A percentile compares a stretch with the other conserved stretches of the same genome.
Conservation (phyloP, 2,329 filamentous ascomycete genomes). For the Monosporascus ibericus region DNA sequence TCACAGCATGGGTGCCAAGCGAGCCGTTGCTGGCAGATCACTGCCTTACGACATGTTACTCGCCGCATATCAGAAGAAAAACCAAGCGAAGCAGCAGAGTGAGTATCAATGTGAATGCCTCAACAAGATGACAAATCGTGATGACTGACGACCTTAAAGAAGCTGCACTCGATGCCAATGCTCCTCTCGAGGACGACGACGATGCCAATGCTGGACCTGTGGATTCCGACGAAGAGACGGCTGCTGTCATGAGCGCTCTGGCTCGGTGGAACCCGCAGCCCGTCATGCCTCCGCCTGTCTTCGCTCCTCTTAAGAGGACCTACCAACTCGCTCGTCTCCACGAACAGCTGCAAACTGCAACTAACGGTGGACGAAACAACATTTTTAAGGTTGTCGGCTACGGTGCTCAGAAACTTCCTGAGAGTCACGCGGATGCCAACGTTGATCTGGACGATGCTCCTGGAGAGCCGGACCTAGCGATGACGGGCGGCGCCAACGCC, state of each 20-base stretch:
- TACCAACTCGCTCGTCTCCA: constrained; percentile 58
- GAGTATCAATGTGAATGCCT: constrained; percentile 30
- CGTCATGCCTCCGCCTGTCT: constrained; percentile 59
- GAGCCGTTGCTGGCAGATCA: constrained; percentile 78
- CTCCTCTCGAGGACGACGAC: constrained; percentile 79
- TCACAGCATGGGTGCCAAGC: constrained; percentile 90
- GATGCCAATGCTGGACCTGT: constrained; percentile 74
- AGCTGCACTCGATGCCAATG: constrained; percentile 90
- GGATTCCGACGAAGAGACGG: constrained; percentile 92
- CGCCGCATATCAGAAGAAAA: constrained; percentile 90
- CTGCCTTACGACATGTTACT: constrained; percentile 90
- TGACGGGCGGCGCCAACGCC: constrained; percentile 30
- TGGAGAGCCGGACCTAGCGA: constrained; percentile 48
- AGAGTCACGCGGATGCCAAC: constrained; percentile 38
- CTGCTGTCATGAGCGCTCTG: constrained; percentile 78
- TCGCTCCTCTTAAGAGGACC: constrained; percentile 55
- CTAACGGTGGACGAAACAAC: constrained; percentile 58
- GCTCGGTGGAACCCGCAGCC: constrained; percentile 73
- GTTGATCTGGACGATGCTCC: constrained; percentile 49
- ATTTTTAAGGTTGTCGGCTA: constrained; percentile 57
- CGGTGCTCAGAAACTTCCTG: constrained; percentile 48
- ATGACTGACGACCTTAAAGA: constrained; percentile 46
- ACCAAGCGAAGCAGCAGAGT: constrained; percentile 97
- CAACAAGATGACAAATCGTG: neutral
- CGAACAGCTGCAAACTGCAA: constrained; percentile 60